Evolutionary conservation across 495 filamentous ascomycete species (phyloP).

Genomic region (Margaritispora aquatica): DNA sequence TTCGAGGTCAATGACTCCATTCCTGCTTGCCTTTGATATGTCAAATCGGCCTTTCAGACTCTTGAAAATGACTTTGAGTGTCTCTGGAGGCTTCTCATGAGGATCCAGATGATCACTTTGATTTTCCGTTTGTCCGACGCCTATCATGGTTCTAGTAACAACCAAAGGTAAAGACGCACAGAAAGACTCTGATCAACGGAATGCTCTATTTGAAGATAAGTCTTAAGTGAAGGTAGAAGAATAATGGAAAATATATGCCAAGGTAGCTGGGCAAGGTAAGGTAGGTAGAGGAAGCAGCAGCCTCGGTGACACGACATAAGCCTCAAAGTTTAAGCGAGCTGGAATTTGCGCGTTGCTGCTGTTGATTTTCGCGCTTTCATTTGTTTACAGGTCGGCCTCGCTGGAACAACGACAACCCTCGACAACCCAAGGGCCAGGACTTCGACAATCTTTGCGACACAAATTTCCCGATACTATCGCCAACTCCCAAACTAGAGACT

Average conservation of each 20-base stretch:
- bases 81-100: constrained; percentile 62
- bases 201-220: not conserved
- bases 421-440: constrained; percentile 6
- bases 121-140: not conserved
- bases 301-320: not conserved
- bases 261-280: not conserved
- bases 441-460: constrained; percentile 6
- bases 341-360: constrained; percentile 10
- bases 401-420: constrained; percentile 9
- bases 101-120: constrained; percentile 45
- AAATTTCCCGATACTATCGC: constrained; percentile 4
- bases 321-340: constrained; percentile 3
- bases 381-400: constrained; percentile 19
- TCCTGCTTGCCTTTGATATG: not conserved
- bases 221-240: not conserved
- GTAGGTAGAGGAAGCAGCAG: too few species aligned
- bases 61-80: constrained; percentile 60
- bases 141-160: too few species aligned
- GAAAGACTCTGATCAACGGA: not conserved
- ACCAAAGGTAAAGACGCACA: too few species aligned
- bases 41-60: constrained; percentile 3
- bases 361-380: constrained; percentile 23
- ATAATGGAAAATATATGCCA: not conserved
- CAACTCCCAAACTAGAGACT: constrained; percentile 4
- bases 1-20: not conserved